phyloP scores from a whole-genome alignment of 1,284 basidiomycete genomes.

The Ustilago lituana region DNA sequence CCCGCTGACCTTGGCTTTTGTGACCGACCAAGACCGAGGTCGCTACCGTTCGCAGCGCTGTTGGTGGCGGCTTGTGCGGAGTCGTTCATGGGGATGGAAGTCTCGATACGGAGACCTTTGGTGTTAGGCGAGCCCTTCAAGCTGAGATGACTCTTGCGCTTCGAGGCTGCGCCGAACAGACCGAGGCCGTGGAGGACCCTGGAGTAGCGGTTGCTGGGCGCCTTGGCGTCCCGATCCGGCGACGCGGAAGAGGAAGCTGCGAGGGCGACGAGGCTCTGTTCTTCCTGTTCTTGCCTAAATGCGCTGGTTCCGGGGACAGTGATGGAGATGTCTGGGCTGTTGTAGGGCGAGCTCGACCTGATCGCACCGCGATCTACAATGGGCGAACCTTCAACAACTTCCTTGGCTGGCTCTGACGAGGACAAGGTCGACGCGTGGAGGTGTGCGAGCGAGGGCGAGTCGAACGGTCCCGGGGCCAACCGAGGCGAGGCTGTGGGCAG shows the following conservation, averaged over 20 bases:
- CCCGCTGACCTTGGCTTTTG: background rate
- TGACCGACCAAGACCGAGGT: background rate
- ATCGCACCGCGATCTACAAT: conserved; percentile 15
- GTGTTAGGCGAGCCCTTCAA: conserved; percentile 1
- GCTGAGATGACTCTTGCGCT: conserved; percentile 12
- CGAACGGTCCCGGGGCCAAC: conserved; percentile 10
- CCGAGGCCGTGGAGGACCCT: conserved; percentile 27
- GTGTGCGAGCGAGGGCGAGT: conserved; percentile 25
- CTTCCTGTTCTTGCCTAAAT: conserved; percentile 12
- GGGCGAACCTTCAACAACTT: conserved; percentile 4
- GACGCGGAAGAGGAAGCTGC: background rate
- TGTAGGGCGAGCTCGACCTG: conserved; percentile 19
- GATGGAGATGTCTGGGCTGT: conserved; percentile 26
- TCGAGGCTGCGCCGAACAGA: conserved; percentile 18
- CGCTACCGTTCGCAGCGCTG: background rate
- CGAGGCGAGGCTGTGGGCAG: conserved; percentile 1
- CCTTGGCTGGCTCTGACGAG: conserved; percentile 1
- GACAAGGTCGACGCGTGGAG: background rate
- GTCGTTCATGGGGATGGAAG: conserved; percentile 11
- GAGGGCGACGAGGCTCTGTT: conserved; percentile 9
- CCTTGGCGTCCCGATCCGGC: background rate
- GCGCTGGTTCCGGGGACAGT: conserved; percentile 6
- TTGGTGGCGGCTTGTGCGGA: background rate
- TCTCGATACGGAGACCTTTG: conserved; percentile 23
- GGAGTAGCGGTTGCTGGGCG: conserved; percentile 16